A percentile compares a stretch with the other conserved stretches of the same genome.
phyloP scores from a whole-genome alignment of 1,139 yeast species.

The Saccharomycopsis hybrid region DNA sequence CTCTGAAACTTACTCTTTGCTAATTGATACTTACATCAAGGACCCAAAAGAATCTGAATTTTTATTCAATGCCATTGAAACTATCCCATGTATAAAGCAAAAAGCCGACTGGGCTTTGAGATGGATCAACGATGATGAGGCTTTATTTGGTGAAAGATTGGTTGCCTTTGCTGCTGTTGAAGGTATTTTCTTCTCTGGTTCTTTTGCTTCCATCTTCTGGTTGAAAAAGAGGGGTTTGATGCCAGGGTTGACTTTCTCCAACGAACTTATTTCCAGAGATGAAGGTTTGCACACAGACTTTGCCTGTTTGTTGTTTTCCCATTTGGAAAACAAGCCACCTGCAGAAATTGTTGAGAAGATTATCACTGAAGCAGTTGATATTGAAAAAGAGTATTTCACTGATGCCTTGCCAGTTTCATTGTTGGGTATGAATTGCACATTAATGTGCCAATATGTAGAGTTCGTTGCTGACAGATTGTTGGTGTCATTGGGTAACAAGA shows the following conservation, averaged over 20 bases:
- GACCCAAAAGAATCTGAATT: slow-evolving; percentile 88
- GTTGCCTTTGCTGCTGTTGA: slow-evolving; percentile 99
- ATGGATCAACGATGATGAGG: slow-evolving; percentile 87
- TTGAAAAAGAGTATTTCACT: slow-evolving; percentile 90
- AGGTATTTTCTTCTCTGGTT: slow-evolving; percentile 97
- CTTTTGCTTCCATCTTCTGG: slow-evolving; percentile 98
- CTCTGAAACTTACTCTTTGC: slow-evolving; percentile 91
- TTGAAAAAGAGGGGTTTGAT: slow-evolving; percentile 94
- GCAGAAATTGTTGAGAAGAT: slow-evolving; percentile 72
- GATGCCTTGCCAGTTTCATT: slow-evolving; percentile 90
- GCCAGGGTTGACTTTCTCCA: slow-evolving; percentile 98
- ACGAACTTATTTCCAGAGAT: slow-evolving; percentile 95
- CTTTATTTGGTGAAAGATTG: slow-evolving; percentile 88
- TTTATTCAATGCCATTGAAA: slow-evolving; percentile 90
- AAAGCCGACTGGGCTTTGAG: slow-evolving; percentile 98
- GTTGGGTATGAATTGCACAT: slow-evolving; percentile 85
- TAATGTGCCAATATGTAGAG: slow-evolving; percentile 97
- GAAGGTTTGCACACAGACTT: slow-evolving; percentile 98
- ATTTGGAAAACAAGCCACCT: slow-evolving; percentile 84
- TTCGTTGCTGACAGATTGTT: slow-evolving; percentile 94
- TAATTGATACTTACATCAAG: slow-evolving; percentile 91
- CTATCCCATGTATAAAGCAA: slow-evolving; percentile 88
- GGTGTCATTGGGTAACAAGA: slow-evolving; percentile 83
- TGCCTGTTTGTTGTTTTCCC: slow-evolving; percentile 92
- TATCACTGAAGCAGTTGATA: slow-evolving; percentile 90